Evolutionary conservation across 108 stramenopile species (phyloP).

Genomic region (Skeletonema potamos): DNA sequence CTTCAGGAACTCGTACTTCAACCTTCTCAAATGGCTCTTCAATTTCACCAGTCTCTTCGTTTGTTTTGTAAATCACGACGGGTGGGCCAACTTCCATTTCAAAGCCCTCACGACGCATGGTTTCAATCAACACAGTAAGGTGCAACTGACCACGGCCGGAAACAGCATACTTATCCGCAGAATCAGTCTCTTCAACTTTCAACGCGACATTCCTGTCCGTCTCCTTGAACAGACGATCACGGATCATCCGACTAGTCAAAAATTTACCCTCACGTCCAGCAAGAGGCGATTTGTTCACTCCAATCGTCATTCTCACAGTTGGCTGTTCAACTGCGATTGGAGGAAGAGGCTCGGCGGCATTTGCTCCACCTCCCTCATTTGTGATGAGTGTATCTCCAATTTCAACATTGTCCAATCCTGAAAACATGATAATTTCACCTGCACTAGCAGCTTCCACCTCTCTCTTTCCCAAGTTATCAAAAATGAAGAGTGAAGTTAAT

Average conservation of each 20-base stretch:
- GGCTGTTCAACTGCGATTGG: slow-evolving; percentile 98
- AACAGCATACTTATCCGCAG: slow-evolving; percentile 94
- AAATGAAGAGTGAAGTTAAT: slow-evolving; percentile 89
- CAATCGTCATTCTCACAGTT: slow-evolving; percentile 98
- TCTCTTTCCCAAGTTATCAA: slow-evolving; percentile 94
- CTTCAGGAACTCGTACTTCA: slow-evolving; percentile 94
- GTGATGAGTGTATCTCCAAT: slow-evolving; percentile 97
- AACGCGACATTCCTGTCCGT: slow-evolving; percentile 96
- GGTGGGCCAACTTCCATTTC: slow-evolving; percentile 98
- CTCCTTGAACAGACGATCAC: slow-evolving; percentile 96
- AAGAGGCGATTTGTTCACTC: slow-evolving; percentile 98
- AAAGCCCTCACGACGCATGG: slow-evolving; percentile 99
- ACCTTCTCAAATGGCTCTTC: slow-evolving; percentile 97
- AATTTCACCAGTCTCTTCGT: slow-evolving; percentile 88
- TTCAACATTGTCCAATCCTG: slow-evolving; percentile 87
- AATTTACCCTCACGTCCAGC: slow-evolving; percentile 98
- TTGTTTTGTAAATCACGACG: slow-evolving; percentile 89
- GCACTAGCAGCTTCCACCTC: slow-evolving; percentile 89
- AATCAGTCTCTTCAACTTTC: slow-evolving; percentile 84
- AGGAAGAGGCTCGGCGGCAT: slow-evolving; percentile 84
- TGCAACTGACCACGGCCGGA: slow-evolving; percentile 98
- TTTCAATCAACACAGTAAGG: slow-evolving; percentile 98
- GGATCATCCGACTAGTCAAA: slow-evolving; percentile 95
- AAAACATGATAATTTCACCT: slow-evolving; percentile 99
- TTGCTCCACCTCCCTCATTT: slow-evolving; percentile 74